phyloP scores from a whole-genome alignment of 345 rosid genomes.

The Sapria himalayana region DNA sequence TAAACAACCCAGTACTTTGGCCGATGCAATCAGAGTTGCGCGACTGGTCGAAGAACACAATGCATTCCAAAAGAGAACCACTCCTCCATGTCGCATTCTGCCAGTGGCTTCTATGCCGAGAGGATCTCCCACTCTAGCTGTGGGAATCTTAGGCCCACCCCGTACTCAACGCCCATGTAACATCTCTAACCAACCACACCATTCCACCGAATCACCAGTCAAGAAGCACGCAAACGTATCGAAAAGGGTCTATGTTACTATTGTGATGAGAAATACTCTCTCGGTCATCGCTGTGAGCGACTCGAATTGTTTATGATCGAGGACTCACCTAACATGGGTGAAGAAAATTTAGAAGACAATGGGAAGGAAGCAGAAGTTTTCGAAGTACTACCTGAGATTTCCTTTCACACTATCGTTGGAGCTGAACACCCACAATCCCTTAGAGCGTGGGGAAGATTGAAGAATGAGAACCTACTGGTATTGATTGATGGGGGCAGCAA shows the following conservation, averaged over 20 bases:
- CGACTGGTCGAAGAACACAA: neutral
- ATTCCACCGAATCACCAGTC: neutral
- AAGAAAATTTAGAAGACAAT: too few relatives aligned
- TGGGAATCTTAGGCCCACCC: neutral
- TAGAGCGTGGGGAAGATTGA: too few relatives aligned
- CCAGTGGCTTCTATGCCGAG: neutral
- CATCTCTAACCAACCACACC: too few relatives aligned
- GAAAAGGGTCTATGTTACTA: neutral
- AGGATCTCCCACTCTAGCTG: neutral
- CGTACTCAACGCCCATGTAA: too few relatives aligned
- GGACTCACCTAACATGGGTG: too few relatives aligned
- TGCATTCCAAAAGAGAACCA: neutral
- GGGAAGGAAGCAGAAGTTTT: too few relatives aligned
- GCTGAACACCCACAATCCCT: too few relatives aligned
- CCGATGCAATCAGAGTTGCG: neutral
- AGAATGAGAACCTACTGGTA: too few relatives aligned
- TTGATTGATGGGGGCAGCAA: too few relatives aligned
- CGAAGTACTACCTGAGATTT: too few relatives aligned
- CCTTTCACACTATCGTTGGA: too few relatives aligned
- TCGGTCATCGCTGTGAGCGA: neutral
- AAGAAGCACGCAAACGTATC: neutral
- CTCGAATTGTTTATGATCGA: neutral
- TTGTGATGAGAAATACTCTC: neutral
- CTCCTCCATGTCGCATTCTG: neutral
- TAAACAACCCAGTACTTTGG: neutral